Evolutionary conservation across 202 grass and related monocot genomes (phyloP).

Genomic region (Panicum virgatum): DNA sequence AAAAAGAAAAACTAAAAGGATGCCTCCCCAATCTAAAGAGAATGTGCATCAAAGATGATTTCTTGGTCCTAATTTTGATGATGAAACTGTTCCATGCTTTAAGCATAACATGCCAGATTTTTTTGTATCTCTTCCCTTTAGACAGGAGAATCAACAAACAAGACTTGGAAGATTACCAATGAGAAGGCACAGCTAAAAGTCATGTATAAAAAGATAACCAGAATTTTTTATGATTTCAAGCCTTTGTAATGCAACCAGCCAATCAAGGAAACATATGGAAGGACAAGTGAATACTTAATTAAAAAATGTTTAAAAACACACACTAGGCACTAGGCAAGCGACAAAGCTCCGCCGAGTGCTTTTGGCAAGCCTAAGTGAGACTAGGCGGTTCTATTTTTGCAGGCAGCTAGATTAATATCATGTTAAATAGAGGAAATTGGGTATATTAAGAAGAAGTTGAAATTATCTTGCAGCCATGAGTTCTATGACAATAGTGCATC

Average conservation of each 20-base stretch:
- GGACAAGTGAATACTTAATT: neutral
- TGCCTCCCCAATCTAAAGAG: neutral
- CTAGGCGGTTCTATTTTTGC: neutral
- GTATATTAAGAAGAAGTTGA: neutral
- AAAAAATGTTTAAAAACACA: neutral
- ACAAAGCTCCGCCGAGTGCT: neutral
- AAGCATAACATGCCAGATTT: neutral
- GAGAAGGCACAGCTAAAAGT: neutral
- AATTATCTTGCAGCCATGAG: neutral
- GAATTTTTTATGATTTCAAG: neutral
- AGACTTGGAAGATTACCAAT: neutral
- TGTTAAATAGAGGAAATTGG: neutral
- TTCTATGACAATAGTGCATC: neutral
- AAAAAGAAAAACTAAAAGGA: conserved; percentile 5
- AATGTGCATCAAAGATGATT: neutral
- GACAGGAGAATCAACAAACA: neutral
- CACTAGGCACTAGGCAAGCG: neutral
- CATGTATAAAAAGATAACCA: neutral
- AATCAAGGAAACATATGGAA: neutral
- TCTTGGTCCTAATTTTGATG: neutral
- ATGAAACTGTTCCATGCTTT: neutral
- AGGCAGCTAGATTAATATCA: neutral
- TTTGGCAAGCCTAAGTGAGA: neutral
- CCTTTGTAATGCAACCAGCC: neutral
- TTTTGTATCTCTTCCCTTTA: conserved; percentile 11